Conservation (phyloP, 2,329 filamentous ascomycete species). For the Onygenales sp. region DNA sequence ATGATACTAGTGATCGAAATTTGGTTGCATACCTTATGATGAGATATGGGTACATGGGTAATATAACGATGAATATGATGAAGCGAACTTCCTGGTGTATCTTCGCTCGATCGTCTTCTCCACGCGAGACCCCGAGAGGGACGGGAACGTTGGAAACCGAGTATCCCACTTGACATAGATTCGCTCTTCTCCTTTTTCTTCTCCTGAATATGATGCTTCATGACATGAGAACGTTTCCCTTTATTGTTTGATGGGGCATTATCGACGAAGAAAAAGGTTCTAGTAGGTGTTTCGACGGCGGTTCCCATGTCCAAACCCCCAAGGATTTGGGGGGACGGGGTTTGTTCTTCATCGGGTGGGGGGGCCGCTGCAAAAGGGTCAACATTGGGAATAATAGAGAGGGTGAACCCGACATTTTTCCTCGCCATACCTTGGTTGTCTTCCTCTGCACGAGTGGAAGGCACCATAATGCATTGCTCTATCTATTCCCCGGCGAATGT, state of each 20-base stretch:
- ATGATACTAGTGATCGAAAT: not conserved
- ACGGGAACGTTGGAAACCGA: not conserved
- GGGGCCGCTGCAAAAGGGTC: too few relatives aligned
- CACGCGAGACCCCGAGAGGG: conserved; percentile 3
- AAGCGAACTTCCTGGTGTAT: not conserved
- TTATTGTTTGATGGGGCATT: conserved; percentile 30
- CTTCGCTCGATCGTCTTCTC: not conserved
- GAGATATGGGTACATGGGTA: not conserved
- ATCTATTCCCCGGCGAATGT: too few relatives aligned
- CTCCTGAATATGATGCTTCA: conserved; percentile 36
- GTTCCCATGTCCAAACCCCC: not conserved
- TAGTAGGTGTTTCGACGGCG: not conserved
- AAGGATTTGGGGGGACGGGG: not conserved
- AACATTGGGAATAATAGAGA: too few relatives aligned
- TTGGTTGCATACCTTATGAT: not conserved
- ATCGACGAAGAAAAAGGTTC: conserved; percentile 29
- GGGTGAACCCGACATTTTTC: too few relatives aligned
- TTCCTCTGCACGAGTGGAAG: too few relatives aligned
- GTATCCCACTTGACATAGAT: conserved; percentile 8
- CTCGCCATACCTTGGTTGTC: too few relatives aligned
- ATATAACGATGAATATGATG: not conserved
- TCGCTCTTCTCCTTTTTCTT: conserved; percentile 27
- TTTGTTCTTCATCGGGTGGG: too few relatives aligned
- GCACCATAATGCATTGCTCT: too few relatives aligned
- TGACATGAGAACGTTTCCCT: conserved; percentile 35